Evolutionary conservation across 1,284 basidiomycete species (phyloP), one percentile per base, ranked within the genome.

Genomic region (Boletus sp.): DNA sequence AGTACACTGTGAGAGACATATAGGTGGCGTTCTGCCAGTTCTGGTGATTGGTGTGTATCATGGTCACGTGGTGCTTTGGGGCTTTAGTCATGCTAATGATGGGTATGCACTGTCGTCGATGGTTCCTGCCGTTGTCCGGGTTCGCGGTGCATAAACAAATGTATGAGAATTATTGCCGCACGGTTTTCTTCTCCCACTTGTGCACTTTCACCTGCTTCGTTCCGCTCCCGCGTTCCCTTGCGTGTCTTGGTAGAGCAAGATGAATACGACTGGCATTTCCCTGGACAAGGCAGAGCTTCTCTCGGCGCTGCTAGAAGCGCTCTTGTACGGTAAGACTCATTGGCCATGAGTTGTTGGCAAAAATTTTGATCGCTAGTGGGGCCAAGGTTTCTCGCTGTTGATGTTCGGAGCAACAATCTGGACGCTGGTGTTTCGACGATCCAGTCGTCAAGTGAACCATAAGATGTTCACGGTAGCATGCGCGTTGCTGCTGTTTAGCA

Each of bases 331-430:
- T 41, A 17, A 41, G 38, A 7, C n/a, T 2, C 23, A 8, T n/a
- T 16, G 5, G 26, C n/a, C 14, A n/a, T 14, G 13, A 23, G 3
- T n/a, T 5, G n/a, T 9, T 1, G 17, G n/a, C 29, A 17, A 27
- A 12, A 14, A 12, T n/a, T 6, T 22, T 42, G 10, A 42, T 16
- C 16, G n/a, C 36, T 13, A 19, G 12, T 22, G 4, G 12, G 16
- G 12, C 8, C 10, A 35, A 42, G 41, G 41, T 23, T 49, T 50
- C 25, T 50, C 49, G n/a, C 17, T 50, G 17, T 27, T 50, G 49
- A 50, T 50, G 49, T 50, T 50, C 20, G 48, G 47, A 8, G 48
- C 16, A n/a, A n/a, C n/a, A n/a, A n/a, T n/a, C n/a, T n/a, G n/a
- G n/a, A n/a, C n/a, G n/a, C n/a, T n/a, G n/a, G 27, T 19, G 10